Evolutionary conservation across 2,329 filamentous ascomycete species (phyloP).

Genomic region (Hymenoscyphus linearis): DNA sequence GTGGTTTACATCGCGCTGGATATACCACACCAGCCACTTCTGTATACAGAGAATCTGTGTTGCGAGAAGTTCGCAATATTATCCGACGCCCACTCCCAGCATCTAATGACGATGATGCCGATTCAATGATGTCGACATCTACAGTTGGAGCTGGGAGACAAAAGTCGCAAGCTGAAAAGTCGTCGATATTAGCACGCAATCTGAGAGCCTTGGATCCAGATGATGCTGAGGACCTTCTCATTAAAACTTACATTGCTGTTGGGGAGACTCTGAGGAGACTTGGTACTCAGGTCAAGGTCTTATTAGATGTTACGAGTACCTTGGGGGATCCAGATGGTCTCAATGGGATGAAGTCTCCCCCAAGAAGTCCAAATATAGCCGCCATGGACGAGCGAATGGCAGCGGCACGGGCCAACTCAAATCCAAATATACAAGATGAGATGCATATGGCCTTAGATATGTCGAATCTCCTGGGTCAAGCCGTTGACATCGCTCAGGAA

Average conservation of each 20-base stretch:
- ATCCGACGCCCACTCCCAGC: slow-evolving; percentile 84
- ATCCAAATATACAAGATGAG: slow-evolving; percentile 57
- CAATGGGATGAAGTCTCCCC: slow-evolving; percentile 28
- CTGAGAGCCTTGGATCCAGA: slow-evolving; percentile 75
- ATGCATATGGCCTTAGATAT: slow-evolving; percentile 73
- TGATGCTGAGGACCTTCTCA: slow-evolving; percentile 78
- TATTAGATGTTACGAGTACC: slow-evolving; percentile 88
- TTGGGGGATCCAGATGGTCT: slow-evolving; percentile 22
- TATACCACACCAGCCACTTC: slow-evolving; percentile 77
- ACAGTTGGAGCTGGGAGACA: slow-evolving; percentile 65
- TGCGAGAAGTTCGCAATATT: slow-evolving; percentile 80
- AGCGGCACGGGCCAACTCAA: slow-evolving; percentile 13
- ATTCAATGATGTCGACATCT: slow-evolving; percentile 81
- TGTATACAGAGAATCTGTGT: slow-evolving; percentile 74
- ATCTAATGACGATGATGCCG: slow-evolving; percentile 88
- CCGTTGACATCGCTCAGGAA: slow-evolving; percentile 75
- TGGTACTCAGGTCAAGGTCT: slow-evolving; percentile 85
- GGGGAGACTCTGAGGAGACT: slow-evolving; percentile 81
- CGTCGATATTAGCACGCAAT: slow-evolving; percentile 80
- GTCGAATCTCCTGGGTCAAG: slow-evolving; percentile 71
- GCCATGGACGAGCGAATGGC: slow-evolving; percentile 25
- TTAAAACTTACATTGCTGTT: slow-evolving; percentile 78
- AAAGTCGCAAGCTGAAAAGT: slow-evolving; percentile 80
- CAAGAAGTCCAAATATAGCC: slow-evolving; percentile 28
- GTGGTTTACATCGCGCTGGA: slow-evolving; percentile 74